phyloP scores from a whole-genome alignment of 164 flowering plant genomes.

The Brasenia schreberi region DNA sequence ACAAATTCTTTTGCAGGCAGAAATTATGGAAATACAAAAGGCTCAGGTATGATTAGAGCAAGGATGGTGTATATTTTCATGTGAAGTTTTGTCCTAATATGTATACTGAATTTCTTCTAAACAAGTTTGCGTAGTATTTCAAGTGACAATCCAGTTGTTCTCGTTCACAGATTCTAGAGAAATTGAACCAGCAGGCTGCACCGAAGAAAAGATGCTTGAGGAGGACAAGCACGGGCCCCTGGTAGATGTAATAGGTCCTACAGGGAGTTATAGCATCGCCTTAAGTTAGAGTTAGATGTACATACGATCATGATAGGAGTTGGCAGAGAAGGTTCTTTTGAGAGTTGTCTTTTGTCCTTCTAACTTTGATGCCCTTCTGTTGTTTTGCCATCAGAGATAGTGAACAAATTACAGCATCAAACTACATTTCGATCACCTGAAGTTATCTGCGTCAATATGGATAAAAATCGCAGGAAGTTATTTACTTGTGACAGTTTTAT shows the following conservation, averaged over 20 bases:
- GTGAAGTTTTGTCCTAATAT: background rate
- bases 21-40: slow-evolving; percentile 59
- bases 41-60: slow-evolving; percentile 44
- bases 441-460: no score
- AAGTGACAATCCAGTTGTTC: background rate
- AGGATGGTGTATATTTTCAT: background rate
- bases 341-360: background rate
- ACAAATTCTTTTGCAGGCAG: slow-evolving; percentile 33
- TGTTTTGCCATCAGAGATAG: background rate
- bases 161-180: slow-evolving; percentile 41
- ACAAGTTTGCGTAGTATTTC: background rate
- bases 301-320: background rate
- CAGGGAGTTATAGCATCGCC: background rate
- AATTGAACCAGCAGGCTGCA: slow-evolving; percentile 29
- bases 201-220: slow-evolving; percentile 46
- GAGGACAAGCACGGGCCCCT: slow-evolving; percentile 59
- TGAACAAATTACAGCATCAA: background rate
- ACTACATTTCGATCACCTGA: no score
- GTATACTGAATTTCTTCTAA: background rate
- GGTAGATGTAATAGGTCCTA: slow-evolving; percentile 23
- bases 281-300: background rate
- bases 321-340: background rate
- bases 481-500: no score
- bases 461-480: no score
- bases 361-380: background rate